Conservation (phyloP, 768 basidiomycete genomes). For the Phylloporus arenicola region DNA sequence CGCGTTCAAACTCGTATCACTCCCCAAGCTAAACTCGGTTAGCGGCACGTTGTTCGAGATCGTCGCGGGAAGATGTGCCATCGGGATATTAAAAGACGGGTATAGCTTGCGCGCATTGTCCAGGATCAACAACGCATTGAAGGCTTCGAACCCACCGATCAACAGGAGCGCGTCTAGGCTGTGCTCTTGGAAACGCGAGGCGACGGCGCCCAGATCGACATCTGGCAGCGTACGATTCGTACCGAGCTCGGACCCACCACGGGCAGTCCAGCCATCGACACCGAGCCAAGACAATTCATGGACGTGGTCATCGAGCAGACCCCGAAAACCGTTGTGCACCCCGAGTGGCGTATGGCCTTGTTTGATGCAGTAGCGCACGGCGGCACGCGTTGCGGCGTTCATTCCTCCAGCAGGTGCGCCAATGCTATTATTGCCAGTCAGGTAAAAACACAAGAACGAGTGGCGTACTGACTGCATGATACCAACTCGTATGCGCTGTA, state of each 20-base stretch:
- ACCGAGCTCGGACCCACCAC: slow-evolving; percentile 96
- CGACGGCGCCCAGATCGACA: slow-evolving; percentile 80
- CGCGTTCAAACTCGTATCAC: slow-evolving; percentile 98
- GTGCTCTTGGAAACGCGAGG: slow-evolving; percentile 87
- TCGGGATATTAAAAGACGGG: slow-evolving; percentile 91
- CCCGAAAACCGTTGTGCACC: slow-evolving; percentile 94
- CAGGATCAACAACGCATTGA: slow-evolving; percentile 70
- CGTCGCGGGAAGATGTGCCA: slow-evolving; percentile 94
- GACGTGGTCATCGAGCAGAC: slow-evolving; percentile 85
- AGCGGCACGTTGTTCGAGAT: slow-evolving; percentile 98
- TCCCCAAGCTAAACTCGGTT: slow-evolving; percentile 93
- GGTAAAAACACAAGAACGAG: not conserved
- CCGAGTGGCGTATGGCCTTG: slow-evolving; percentile 92
- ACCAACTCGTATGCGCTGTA: slow-evolving; percentile 69
- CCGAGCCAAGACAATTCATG: slow-evolving; percentile 90
- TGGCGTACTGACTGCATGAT: slow-evolving; percentile 71
- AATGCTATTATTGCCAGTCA: slow-evolving; percentile 46
- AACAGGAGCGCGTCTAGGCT: slow-evolving; percentile 74
- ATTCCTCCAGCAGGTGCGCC: slow-evolving; percentile 98
- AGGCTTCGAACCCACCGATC: slow-evolving; percentile 96
- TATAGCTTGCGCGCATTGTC: slow-evolving; percentile 79
- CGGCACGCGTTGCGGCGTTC: slow-evolving; percentile 96
- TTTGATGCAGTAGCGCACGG: slow-evolving; percentile 86
- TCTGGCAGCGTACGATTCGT: slow-evolving; percentile 90
- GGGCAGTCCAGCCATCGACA: slow-evolving; percentile 93